phyloP scores from a whole-genome alignment of 306 rosid species.

The Quercus dentata region DNA sequence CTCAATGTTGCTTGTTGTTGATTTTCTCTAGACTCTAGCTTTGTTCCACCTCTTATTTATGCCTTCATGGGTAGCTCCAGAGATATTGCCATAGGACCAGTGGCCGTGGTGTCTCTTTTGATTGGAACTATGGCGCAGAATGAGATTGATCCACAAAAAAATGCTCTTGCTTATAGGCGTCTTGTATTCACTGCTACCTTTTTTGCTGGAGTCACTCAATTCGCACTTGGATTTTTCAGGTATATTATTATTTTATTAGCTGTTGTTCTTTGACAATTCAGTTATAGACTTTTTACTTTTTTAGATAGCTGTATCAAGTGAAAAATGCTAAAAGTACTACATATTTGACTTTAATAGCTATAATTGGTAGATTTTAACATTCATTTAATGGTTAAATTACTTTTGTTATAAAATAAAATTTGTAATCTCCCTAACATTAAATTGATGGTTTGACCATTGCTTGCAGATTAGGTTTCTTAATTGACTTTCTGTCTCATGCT shows the following conservation, averaged over 20 bases:
- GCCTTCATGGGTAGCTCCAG: constrained; percentile 87
- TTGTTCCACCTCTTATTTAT: constrained; percentile 74
- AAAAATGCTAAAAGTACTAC: too few relatives aligned
- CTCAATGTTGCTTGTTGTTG: not conserved
- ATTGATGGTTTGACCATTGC: not conserved
- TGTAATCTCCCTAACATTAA: too few relatives aligned
- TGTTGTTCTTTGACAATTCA: not conserved
- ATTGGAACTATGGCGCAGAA: constrained; percentile 50
- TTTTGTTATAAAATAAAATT: too few relatives aligned
- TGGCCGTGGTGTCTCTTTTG: constrained; percentile 81
- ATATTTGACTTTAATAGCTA: too few relatives aligned
- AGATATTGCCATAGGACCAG: constrained; percentile 83
- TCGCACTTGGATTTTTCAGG: constrained; percentile 66
- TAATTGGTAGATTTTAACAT: too few relatives aligned
- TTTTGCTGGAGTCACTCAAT: constrained; percentile 75
- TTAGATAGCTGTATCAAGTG: too few relatives aligned
- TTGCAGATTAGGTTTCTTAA: constrained; percentile 83
- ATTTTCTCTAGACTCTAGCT: constrained; percentile 54
- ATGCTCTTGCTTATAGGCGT: constrained; percentile 29
- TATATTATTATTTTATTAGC: not conserved
- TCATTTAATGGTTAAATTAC: too few relatives aligned
- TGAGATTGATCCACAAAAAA: constrained; percentile 25
- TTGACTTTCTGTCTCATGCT: constrained; percentile 87
- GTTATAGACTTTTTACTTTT: too few relatives aligned
- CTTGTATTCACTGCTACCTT: constrained; percentile 84